Evolutionary conservation across 371 early-diverging fungal species (phyloP).

Genomic region (Saksenaea oblongispora): DNA sequence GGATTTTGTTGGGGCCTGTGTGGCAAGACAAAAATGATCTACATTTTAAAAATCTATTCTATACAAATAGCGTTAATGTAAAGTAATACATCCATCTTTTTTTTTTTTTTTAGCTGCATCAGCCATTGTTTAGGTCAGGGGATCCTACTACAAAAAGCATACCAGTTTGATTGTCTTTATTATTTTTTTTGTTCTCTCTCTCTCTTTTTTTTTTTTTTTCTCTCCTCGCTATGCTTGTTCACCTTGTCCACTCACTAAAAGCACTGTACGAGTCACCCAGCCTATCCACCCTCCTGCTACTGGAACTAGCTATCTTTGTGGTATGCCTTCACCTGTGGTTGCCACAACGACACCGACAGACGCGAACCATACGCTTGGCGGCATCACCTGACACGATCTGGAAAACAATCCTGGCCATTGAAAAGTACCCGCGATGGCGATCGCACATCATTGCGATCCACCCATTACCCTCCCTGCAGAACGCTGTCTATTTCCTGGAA

Average conservation of each 20-base stretch:
- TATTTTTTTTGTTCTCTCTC: neutral
- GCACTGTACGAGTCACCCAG: constrained; percentile 11
- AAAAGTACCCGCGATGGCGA: constrained; percentile 19
- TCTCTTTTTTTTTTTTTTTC: neutral
- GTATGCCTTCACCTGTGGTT: constrained; percentile 13
- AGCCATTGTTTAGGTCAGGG: neutral
- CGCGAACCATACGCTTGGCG: constrained; percentile 1
- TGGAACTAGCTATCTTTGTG: constrained; percentile 14
- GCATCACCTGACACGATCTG: constrained; percentile 14
- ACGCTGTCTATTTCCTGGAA: constrained; percentile 13
- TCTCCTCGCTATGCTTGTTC: neutral
- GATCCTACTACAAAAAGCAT: neutral
- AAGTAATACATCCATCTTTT: neutral
- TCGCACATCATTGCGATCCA: constrained; percentile 20
- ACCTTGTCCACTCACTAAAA: neutral
- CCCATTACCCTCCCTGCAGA: neutral
- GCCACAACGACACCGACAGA: constrained; percentile 17
- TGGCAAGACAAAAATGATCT: constrained; percentile 4
- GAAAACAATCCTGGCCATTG: constrained; percentile 13
- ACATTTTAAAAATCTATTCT: neutral
- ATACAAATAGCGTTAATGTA: neutral
- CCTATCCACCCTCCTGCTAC: constrained; percentile 11
- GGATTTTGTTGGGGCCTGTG: constrained; percentile 54
- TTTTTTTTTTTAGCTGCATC: neutral
- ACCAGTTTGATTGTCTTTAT: neutral